Evolutionary conservation across 176 grass and related monocot genomes (phyloP), one percentile per base, ranked within the genome.

Genomic region (Elymus sibiricus): DNA sequence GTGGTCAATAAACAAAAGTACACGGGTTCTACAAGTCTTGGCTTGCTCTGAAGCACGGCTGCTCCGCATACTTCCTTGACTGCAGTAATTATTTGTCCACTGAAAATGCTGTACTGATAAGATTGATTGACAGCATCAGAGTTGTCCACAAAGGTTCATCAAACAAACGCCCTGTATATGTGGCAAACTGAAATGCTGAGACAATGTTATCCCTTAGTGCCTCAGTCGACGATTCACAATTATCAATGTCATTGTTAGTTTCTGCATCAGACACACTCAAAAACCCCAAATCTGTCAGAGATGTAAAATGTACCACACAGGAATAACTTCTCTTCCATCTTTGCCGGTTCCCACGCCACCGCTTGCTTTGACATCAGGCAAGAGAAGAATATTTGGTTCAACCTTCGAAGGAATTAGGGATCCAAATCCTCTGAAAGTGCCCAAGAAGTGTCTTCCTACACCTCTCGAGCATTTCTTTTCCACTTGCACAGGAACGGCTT

Each of bases 1-100:
- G 92, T 88, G 53, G 85, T 95, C 70, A 98, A 80, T 38, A 93
- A 92, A 74, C 90, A 91, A 65, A 93, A 95, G 70, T 95, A 92
- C 89, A 95, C 83, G 17, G 85, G 91, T 74, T 98, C 83, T 4
- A 98, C 95, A 67, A 92, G 75, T 82, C 95, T 91, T 64, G 89
- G 89, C 17, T 93, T 93, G 69, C 91, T 94, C 86, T 97, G 90
- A 79, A 91, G 84, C 47, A 97, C 71, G 37, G 88, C 88, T 78
- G 85, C 47, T 85, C 79, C 74, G 71, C 92, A 97, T 74, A 92
- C 89, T 87, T 94, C 92, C 60, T 91, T 94, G 24, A 97, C 90
- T 25, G 87, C 85, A 28, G 92, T 94, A 83, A 94, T 91, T 19
- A 94, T 89, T 87, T 94, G 95, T 49, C 15, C 44, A 15, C 44